A percentile compares a stretch with the other conserved stretches of the same genome.
Evolutionary conservation across 129 eudicot species (phyloP).

Genomic region (Saposhnikovia divaricata): DNA sequence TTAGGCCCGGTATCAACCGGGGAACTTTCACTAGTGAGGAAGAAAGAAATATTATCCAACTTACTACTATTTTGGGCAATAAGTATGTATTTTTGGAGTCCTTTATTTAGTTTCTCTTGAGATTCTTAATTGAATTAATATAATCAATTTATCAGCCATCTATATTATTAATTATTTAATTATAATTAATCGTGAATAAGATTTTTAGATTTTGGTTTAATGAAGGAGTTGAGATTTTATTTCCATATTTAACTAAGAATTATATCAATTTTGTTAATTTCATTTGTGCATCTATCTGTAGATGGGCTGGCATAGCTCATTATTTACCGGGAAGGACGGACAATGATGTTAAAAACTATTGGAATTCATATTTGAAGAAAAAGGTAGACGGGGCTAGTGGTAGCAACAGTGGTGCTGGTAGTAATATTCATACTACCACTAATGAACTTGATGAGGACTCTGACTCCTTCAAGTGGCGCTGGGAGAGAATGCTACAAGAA

Average conservation of each 20-base stretch:
- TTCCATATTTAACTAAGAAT: background rate
- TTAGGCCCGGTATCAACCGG: slow-evolving; percentile 39
- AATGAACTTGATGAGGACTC: background rate
- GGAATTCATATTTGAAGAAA: slow-evolving; percentile 46
- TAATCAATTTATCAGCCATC: background rate
- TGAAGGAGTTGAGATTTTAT: background rate
- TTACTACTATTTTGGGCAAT: slow-evolving; percentile 41
- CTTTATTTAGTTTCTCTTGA: background rate
- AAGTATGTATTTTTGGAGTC: slow-evolving; percentile 4
- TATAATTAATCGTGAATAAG: background rate
- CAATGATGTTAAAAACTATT: slow-evolving; percentile 42
- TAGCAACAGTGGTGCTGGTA: background rate
- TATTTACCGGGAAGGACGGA: slow-evolving; percentile 42
- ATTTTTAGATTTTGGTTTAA: too few species aligned
- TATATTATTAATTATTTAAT: too few species aligned
- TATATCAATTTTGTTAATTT: background rate
- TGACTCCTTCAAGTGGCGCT: background rate
- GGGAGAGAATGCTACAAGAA: background rate
- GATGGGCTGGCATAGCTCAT: slow-evolving; percentile 54
- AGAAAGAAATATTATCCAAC: slow-evolving; percentile 41
- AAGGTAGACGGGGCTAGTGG: background rate
- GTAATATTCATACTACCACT: background rate
- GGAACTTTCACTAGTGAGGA: slow-evolving; percentile 38
- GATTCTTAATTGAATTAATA: too few species aligned
- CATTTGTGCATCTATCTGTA: background rate